A percentile compares a stretch with the other conserved stretches of the same genome.
These are phyloP conservation scores for Aspergillus sclerotioniger DNA, from an alignment of 495 filamentous ascomycete species.

Conservation along the genomic window DNA sequence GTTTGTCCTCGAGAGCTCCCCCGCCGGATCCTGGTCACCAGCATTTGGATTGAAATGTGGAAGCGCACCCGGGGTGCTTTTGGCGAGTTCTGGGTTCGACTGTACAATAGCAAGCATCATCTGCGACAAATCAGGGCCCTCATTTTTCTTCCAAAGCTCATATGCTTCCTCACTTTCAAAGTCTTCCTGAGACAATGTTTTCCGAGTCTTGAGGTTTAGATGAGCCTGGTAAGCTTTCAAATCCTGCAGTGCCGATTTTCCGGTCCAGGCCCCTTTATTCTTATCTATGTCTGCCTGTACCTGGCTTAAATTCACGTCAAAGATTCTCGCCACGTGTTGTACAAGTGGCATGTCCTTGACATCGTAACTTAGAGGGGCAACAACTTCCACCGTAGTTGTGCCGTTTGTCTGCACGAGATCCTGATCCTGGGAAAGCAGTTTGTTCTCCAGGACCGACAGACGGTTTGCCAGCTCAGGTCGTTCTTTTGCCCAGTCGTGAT, in stretches of 20 bases:
- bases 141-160: conserved; percentile 83
- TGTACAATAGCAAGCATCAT: conserved; percentile 90
- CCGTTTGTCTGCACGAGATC: conserved; percentile 65
- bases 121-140: conserved; percentile 78
- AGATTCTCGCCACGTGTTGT: conserved; percentile 78
- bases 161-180: conserved; percentile 92
- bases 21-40: conserved; percentile 34
- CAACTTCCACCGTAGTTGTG: conserved; percentile 65
- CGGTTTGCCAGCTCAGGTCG: conserved; percentile 76
- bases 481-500: conserved; percentile 76
- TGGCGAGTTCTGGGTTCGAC: conserved; percentile 81
- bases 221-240: conserved; percentile 90
- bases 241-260: conserved; percentile 84
- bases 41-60: conserved; percentile 50
- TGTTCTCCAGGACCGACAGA: conserved; percentile 81
- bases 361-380: conserved; percentile 80
- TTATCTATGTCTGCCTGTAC: conserved; percentile 84
- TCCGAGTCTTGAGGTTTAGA: conserved; percentile 73
- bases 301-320: conserved; percentile 69
- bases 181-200: conserved; percentile 76
- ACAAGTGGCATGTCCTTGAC: conserved; percentile 97
- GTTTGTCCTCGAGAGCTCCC: conserved; percentile 57
- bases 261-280: conserved; percentile 79
- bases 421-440: conserved; percentile 92
- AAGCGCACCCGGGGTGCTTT: conserved; percentile 52